Base-by-base conservation (phyloP, 2,329 filamentous ascomycete species). In the Penicillium freii region DNA sequence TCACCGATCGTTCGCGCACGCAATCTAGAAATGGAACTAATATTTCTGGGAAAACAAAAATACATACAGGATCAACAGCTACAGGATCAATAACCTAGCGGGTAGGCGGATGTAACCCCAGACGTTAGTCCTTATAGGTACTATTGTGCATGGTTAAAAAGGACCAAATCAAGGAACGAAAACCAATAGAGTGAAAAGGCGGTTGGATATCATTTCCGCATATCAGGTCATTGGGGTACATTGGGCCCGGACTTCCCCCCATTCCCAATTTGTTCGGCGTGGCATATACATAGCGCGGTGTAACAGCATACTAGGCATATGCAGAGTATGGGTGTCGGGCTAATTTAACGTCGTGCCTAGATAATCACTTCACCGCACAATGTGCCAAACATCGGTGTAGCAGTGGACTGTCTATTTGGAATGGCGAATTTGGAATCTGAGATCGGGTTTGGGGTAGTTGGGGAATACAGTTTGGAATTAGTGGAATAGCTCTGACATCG, bases 201-300 rank as follows among this genome's bases (percentile, higher is more conserved):
- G 21, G 4, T 29, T 42, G 42, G 42, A 45, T 47, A 31, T 33
- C 42, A 47, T 36, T 53, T 31, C 33, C 49, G 23, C n/a, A 39
- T 40, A 39, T 23, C 42, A 29, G 34, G 19, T 29, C 38, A 39
- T 42, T 29, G 21, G 21, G 21, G 21, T 21, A 21, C 21, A 21
- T 21, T 21, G 31, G 29, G 39, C 31, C 33, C 42, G 33, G n/a
- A 15, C 21, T 31, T 5, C 23, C 33, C 33, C 23, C 19, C 21
- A 19, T 54, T 46, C 54, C 42, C 29, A n/a, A 56, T 53, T 36
- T 29, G 54, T 36, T 27, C 49, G 38, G 54, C 54, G 34, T 53
- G 54, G 54, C 49, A 56, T 56, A 56, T 47, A 47, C 49, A 53
- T 47, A 43, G 42, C 36, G 49, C 34, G 2, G 54, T 56, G 54